Percentiles rank a stretch among this genome's conserved stretches.
phyloP scores from a whole-genome alignment of 169 alveolate species.

The Cryptosporidium tyzzeri region DNA sequence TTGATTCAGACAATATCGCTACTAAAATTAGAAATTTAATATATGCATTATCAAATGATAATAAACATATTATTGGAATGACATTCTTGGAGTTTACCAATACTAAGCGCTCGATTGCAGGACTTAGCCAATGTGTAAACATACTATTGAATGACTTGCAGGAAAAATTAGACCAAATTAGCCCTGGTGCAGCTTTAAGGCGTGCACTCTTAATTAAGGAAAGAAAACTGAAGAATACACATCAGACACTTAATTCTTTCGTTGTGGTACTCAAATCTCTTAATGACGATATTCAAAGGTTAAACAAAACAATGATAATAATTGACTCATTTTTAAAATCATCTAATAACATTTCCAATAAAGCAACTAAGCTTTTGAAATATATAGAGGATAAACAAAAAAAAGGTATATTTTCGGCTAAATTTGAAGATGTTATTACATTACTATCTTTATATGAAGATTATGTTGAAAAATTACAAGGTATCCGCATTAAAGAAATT shows the following conservation, averaged over 20 bases:
- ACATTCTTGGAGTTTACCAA: conserved; percentile 37
- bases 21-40: conserved; percentile 61
- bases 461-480: conserved; percentile 45
- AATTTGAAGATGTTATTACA: conserved; percentile 35
- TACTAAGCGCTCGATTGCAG: conserved; percentile 42
- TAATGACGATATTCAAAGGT: conserved; percentile 54
- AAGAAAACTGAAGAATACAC: conserved; percentile 30
- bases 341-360: conserved; percentile 29
- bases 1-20: conserved; percentile 43
- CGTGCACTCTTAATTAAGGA: conserved; percentile 55
- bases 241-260: conserved; percentile 42
- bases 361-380: conserved; percentile 52
- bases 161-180: conserved; percentile 64
- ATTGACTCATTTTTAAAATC: conserved; percentile 51
- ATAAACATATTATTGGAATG: conserved; percentile 48
- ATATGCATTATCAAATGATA: conserved; percentile 49
- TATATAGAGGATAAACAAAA: conserved; percentile 59
- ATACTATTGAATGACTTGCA: conserved; percentile 47
- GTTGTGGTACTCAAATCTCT: conserved; percentile 26
- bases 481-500: conserved; percentile 39
- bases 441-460: conserved; percentile 49
- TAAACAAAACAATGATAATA: conserved; percentile 32
- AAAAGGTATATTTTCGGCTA: conserved; percentile 57
- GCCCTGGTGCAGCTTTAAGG: conserved; percentile 55
- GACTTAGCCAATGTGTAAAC: conserved; percentile 46